Percentiles rank a stretch among this genome's conserved stretches.
phyloP scores from a whole-genome alignment of 2,329 filamentous ascomycete genomes.

The Rhexocercosporidium sp. region DNA sequence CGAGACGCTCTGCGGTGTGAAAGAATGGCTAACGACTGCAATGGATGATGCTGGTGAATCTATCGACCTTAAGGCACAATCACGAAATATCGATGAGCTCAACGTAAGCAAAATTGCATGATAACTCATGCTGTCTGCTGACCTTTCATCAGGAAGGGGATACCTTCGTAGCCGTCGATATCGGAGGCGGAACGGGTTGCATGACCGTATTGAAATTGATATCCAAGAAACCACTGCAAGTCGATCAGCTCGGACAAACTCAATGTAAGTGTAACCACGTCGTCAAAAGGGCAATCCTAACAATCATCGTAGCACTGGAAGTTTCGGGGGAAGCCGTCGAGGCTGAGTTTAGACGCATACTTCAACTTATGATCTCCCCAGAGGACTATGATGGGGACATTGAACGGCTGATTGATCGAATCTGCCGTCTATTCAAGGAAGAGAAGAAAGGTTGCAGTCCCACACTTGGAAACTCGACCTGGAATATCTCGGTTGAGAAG shows the following conservation, averaged over 20 bases:
- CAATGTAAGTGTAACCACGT: background rate
- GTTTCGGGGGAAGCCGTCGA: slow-evolving; percentile 21
- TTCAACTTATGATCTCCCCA: background rate
- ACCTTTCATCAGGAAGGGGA: slow-evolving; percentile 18
- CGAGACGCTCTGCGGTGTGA: slow-evolving; percentile 24
- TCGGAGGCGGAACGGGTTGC: slow-evolving; percentile 27
- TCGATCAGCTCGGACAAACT: slow-evolving; percentile 11
- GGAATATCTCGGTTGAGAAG: background rate
- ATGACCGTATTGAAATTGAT: slow-evolving; percentile 20
- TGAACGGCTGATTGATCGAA: slow-evolving; percentile 6
- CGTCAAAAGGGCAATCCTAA: background rate
- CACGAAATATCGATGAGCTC: slow-evolving; percentile 11
- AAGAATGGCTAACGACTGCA: slow-evolving; percentile 21
- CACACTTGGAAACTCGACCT: slow-evolving; percentile 5
- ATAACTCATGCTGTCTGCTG: background rate
- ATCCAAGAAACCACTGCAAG: slow-evolving; percentile 19
- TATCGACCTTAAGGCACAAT: background rate
- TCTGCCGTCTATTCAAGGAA: slow-evolving; percentile 22
- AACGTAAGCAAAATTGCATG: slow-evolving; percentile 9
- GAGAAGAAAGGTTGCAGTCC: slow-evolving; percentile 26
- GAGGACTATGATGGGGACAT: slow-evolving; percentile 15
- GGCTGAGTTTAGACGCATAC: slow-evolving; percentile 16
- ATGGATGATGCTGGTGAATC: slow-evolving; percentile 3
- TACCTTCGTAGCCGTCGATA: slow-evolving; percentile 18
- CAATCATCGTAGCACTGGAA: background rate